Evolutionary conservation across 176 grass and related monocot genomes (phyloP), one percentile per base, ranked within the genome.

Genomic region (Oryza coarctata): DNA sequence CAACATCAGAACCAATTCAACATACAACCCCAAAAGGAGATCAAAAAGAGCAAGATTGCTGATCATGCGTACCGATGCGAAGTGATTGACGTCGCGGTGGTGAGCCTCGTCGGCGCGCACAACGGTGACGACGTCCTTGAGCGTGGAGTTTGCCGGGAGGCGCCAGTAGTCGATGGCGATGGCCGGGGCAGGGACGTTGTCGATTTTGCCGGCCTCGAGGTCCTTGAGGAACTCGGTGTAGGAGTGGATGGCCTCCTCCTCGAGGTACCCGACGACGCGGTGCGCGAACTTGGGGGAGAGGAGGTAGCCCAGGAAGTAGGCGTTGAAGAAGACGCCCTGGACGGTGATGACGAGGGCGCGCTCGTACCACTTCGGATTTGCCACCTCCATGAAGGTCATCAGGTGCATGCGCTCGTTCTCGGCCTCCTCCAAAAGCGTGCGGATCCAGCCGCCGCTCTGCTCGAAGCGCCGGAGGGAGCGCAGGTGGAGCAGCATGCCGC

Each of bases 161-260:
- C 92, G 80, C 92, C 92, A 94, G 83, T 89, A 94, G 77, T 94
- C 89, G 68, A 94, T 84, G 88, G 89, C 92, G 49, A 94, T 94
- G 92, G 89, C 80, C 23, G 92, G 89, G 67, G 92, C 92, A 1
- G 92, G 89, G 61, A 89, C 47, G 68, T 94, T 94, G 1, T 86
- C 73, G 28, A 91, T 89, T 76, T 86, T 89, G 76, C 92, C 89
- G 33, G 77, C 80, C 36, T 91, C 92, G 6, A 94, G 86, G 77
- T 94, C 92, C 66, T 75, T 87, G 83, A 94, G 89, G 86, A 70
- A 94, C 80, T 91, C 92, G 1, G 86, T 91, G 89, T 94, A 94
- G 62, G 92, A 94, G 80, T 87, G 88, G 80, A 94, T 80, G 39
- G 92, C 92, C 83, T 94, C 92, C 89, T 94, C 92, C 86, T 94